These are phyloP conservation scores for Setaria italica DNA, from an alignment of 202 grass and related monocot genomes.

Conservation along the genomic window DNA sequence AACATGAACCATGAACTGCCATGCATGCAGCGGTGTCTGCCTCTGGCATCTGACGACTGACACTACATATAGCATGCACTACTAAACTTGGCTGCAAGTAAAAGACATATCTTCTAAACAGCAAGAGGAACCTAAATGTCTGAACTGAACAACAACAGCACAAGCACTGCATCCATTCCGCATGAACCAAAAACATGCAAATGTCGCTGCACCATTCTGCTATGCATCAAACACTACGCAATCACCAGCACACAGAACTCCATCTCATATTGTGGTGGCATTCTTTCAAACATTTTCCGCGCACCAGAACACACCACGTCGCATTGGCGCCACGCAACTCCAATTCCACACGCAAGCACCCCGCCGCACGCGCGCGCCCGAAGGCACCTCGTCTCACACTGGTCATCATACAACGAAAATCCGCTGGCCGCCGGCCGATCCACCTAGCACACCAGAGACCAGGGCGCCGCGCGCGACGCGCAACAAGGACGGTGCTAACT, in stretches of 20 bases:
- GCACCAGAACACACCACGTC: neutral
- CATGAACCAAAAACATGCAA: slow-evolving; percentile 34
- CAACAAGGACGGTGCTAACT: neutral
- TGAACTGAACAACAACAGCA: slow-evolving; percentile 11
- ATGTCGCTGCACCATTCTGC: neutral
- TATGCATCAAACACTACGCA: neutral
- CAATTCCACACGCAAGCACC: neutral
- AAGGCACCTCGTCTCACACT: slow-evolving; percentile 2
- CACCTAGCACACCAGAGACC: neutral
- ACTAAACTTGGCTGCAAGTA: neutral
- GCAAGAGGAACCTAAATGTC: neutral
- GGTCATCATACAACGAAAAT: neutral
- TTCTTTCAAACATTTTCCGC: slow-evolving; percentile 25
- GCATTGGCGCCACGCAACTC: neutral
- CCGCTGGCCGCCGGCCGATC: neutral
- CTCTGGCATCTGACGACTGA: neutral
- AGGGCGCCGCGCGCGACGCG: neutral
- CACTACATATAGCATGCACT: neutral
- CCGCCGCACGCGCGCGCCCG: neutral
- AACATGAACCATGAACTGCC: neutral
- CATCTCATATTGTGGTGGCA: neutral
- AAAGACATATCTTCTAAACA: neutral
- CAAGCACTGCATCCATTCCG: slow-evolving; percentile 27
- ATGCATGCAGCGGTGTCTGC: neutral
- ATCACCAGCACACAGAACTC: slow-evolving; percentile 4